Base-by-base conservation (phyloP, 768 basidiomycete genomes). In the Boletus subparvulus region DNA sequence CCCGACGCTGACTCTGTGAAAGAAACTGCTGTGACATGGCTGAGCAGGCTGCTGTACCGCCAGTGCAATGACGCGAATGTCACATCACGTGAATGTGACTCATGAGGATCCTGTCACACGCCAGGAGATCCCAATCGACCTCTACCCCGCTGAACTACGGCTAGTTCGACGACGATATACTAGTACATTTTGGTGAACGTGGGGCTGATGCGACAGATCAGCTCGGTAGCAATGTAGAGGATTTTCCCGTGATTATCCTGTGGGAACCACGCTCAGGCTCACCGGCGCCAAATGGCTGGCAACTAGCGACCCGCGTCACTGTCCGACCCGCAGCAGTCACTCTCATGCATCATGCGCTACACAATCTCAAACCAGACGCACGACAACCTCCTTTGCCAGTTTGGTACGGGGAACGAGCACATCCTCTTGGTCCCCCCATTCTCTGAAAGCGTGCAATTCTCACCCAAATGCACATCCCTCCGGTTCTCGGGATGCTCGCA, bases 311-410 rank as follows among this genome's bases (percentile, higher is more conserved):
- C 26, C 6, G 4, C 30, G 51, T 26, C 36, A 36, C 13, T 3
- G 6, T 36, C 12, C 14, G 32, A 32, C n/a, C 6, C 1, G 26
- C 28, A 2, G 17, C 26, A 26, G n/a, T 30, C 16, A 19, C 5
- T 47, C n/a, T 6, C 13, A 59, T 59, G 70, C 66, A 60, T 4
- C 10, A 65, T 63, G 71, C 66, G 61, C 37, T 52, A 76, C 61
- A 67, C 63, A 13, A 64, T 78, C 55, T 68, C 71, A 37, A 78
- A 78, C 54, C 73, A 74, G 39, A 78, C 77, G 8, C 54, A 49
- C 2, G 70, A 71, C 16, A 45, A 21, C 33, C 28, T 78, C 30
- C 33, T 63, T 3, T 72, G 63, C 52, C 56, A 37, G 32, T 61
- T 63, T 44, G 59, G 55, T 8, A 30, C 24, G 5, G 26, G 37